These are phyloP conservation scores for Thymus mandschuricus DNA, from an alignment of 257 asterid species.

Conservation along the genomic window DNA sequence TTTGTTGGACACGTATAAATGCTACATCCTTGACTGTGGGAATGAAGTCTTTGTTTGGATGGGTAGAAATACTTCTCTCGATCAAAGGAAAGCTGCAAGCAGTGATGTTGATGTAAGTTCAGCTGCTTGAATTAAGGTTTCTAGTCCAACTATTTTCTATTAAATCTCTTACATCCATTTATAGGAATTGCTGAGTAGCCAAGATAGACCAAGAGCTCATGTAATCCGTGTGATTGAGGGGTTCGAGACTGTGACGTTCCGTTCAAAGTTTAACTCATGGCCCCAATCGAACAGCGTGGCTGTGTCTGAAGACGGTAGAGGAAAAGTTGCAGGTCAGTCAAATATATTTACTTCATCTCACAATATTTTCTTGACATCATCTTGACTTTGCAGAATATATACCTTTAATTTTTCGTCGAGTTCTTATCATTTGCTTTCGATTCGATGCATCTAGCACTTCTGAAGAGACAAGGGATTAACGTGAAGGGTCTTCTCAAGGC, in stretches of 20 bases:
- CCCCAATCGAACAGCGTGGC: constrained; percentile 71
- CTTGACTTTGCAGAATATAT: constrained; percentile 27
- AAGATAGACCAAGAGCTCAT: constrained; percentile 68
- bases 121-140: constrained; percentile 33
- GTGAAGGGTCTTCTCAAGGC: constrained; percentile 95
- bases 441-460: constrained; percentile 65
- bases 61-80: constrained; percentile 94
- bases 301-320: constrained; percentile 94
- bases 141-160: constrained; percentile 26
- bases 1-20: constrained; percentile 76
- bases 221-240: constrained; percentile 92
- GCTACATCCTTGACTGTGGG: constrained; percentile 93
- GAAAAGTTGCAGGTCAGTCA: constrained; percentile 96
- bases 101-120: constrained; percentile 77
- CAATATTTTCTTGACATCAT: constrained; percentile 10
- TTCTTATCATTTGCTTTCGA: constrained; percentile 30
- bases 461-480: constrained; percentile 94
- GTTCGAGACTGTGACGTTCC: constrained; percentile 85
- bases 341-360: constrained; percentile 15
- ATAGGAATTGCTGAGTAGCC: constrained; percentile 66
- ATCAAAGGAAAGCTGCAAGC: constrained; percentile 88
- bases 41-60: constrained; percentile 87
- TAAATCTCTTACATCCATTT: constrained; percentile 28
- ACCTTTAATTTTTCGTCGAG: constrained; percentile 9
- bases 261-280: constrained; percentile 88